Evolutionary conservation across 768 basidiomycete species (phyloP).

Genomic region (Terana coerulea): DNA sequence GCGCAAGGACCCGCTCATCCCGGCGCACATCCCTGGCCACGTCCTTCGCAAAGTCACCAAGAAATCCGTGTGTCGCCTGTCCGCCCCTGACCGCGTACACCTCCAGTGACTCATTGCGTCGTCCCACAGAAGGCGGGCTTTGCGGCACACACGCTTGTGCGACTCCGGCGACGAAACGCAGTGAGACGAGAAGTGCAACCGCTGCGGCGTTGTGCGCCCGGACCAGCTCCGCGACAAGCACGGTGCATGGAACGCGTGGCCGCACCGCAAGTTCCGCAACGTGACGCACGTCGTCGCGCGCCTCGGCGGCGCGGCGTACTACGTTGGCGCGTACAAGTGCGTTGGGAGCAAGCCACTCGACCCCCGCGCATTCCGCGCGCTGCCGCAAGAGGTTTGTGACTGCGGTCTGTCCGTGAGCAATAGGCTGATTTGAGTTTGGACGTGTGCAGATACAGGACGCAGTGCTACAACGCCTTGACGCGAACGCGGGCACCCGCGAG

Average conservation of each 20-base stretch:
- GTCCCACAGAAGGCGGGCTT: too few relatives aligned
- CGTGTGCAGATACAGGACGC: not conserved
- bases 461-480: not conserved
- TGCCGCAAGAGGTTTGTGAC: not conserved
- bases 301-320: not conserved
- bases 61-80: too few relatives aligned
- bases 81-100: too few relatives aligned
- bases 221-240: not conserved
- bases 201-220: not conserved
- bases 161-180: not conserved
- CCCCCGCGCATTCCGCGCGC: not conserved
- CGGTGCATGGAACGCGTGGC: not conserved
- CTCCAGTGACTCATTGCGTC: too few relatives aligned
- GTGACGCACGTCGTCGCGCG: slow-evolving; percentile 1
- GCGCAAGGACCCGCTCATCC: too few relatives aligned
- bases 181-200: not conserved
- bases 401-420: not conserved
- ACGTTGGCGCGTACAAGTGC: slow-evolving; percentile 3
- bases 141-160: too few relatives aligned
- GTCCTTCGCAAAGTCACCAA: too few relatives aligned
- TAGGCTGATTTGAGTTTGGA: too few relatives aligned
- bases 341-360: not conserved
- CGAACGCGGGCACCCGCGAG: not conserved
- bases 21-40: too few relatives aligned
- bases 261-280: not conserved